phyloP scores from a whole-genome alignment of 106 monocot genomes.

The Dendrobium nobile region DNA sequence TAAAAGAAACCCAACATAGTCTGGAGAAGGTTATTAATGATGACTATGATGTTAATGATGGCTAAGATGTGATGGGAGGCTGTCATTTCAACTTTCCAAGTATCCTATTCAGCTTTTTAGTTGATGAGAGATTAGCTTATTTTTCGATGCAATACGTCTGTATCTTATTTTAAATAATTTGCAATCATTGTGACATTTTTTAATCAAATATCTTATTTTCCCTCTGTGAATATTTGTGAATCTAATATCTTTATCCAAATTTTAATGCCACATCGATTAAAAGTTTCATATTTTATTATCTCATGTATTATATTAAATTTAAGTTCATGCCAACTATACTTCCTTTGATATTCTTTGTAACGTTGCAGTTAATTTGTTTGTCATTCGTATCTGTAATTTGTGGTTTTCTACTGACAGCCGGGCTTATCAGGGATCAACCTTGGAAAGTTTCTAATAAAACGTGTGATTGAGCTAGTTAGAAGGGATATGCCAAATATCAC shows the following conservation, averaged over 20 bases:
- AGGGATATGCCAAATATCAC: constrained; percentile 61
- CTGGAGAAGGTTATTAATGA: too few species aligned
- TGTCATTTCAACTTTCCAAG: too few species aligned
- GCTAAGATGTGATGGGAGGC: too few species aligned
- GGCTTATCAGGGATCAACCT: constrained; percentile 90
- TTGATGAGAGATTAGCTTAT: not conserved
- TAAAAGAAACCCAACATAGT: too few species aligned
- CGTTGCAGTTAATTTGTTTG: not conserved
- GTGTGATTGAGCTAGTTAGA: constrained; percentile 62
- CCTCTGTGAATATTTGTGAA: not conserved
- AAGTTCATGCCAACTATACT: not conserved
- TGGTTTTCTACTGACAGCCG: constrained; percentile 30
- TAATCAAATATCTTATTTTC: not conserved
- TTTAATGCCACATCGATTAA: not conserved
- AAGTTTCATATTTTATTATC: not conserved
- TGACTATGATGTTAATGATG: too few species aligned
- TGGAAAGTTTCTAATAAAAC: constrained; percentile 83
- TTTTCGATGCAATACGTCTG: not conserved
- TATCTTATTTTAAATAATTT: not conserved
- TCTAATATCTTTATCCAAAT: not conserved
- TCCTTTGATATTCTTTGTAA: not conserved
- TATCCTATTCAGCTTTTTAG: too few species aligned
- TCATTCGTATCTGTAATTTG: not conserved
- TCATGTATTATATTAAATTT: not conserved
- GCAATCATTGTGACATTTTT: not conserved